Evolutionary conservation across 2,329 filamentous ascomycete genomes (phyloP), one percentile per base, ranked within the genome.

Genomic region (Sporothrix pseudoabietina): DNA sequence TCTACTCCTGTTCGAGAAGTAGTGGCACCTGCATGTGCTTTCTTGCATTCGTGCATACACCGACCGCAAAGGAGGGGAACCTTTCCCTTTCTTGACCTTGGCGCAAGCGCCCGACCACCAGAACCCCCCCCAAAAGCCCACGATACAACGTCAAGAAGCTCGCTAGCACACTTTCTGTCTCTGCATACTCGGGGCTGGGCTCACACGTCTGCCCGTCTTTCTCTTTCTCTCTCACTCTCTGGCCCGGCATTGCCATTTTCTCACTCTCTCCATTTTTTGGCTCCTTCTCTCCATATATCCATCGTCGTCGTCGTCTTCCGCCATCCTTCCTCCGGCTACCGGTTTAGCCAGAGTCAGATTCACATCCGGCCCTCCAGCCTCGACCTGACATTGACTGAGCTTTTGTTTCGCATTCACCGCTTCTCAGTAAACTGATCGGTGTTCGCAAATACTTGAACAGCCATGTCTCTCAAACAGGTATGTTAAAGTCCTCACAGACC

Each of bases 401-500:
- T 54, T 26, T 26, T 19, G n/a, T n/a, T 44, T 52, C 65, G 44
- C 14, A 9, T 7, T 69, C 66, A 69, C 66, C 66, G 66, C 66
- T 39, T 39, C 66, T 54, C 66, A 66, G 39, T 54, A 16, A n/a
- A 8, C 66, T 22, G 47, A 39, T 16, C 30, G 19, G 66, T 52
- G 22, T 65, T 54, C 12, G 44, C 4, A 32, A 30, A 30, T 12
- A 22, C 44, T 73, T 47, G 57, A 73, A 69, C 69, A 73, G 75
- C 52, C 74, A 84, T 84, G 82, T 84, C 82, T 77, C 75, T 84
- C 72, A 84, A 84, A 76, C 82, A 83, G 79, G 82, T 83, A 72
- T 30, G 77, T 39, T 47, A 10, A 41, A 19, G 9, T 22, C 44
- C 61, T 44, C n/a, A 16, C 22, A 26, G 26, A 10, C 10, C n/a